These are phyloP conservation scores for Harringtonia lauricola DNA, from an alignment of 2,329 filamentous ascomycete species.

Conservation along the genomic window DNA sequence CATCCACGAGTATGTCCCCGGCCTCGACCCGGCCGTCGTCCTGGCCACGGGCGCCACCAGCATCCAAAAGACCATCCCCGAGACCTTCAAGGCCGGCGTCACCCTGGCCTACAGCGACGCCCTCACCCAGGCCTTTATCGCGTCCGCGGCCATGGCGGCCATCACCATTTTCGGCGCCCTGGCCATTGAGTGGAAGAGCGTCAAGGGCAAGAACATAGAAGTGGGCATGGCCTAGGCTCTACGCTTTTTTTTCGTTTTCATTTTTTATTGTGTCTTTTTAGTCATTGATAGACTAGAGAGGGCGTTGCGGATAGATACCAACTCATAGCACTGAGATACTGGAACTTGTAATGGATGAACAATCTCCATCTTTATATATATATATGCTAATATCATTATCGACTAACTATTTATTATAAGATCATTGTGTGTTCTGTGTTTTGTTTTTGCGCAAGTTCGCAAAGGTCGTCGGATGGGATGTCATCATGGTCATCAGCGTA, in stretches of 20 bases:
- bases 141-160: conserved; percentile 24
- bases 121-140: conserved; percentile 19
- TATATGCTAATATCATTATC: too few relatives aligned
- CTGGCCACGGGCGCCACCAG: conserved; percentile 16
- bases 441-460: too few relatives aligned
- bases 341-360: too few relatives aligned
- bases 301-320: too few relatives aligned
- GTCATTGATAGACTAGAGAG: too few relatives aligned
- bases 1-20: conserved; percentile 16
- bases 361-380: too few relatives aligned
- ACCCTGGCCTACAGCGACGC: conserved; percentile 22
- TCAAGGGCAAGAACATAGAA: conserved; percentile 22
- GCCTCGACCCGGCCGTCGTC: conserved; percentile 13
- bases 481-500: too few relatives aligned
- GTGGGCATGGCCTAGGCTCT: conserved; percentile 3
- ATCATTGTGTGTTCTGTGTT: too few relatives aligned
- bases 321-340: too few relatives aligned
- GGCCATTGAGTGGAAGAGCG: conserved; percentile 31
- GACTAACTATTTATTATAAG: too few relatives aligned
- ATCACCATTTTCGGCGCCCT: conserved; percentile 21
- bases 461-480: too few relatives aligned
- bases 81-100: conserved; percentile 12
- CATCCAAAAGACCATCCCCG: conserved; percentile 8
- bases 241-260: neutral
- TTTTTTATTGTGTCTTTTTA: neutral